Evolutionary conservation across 345 rosid species (phyloP).

Genomic region (Lepidium africanum): DNA sequence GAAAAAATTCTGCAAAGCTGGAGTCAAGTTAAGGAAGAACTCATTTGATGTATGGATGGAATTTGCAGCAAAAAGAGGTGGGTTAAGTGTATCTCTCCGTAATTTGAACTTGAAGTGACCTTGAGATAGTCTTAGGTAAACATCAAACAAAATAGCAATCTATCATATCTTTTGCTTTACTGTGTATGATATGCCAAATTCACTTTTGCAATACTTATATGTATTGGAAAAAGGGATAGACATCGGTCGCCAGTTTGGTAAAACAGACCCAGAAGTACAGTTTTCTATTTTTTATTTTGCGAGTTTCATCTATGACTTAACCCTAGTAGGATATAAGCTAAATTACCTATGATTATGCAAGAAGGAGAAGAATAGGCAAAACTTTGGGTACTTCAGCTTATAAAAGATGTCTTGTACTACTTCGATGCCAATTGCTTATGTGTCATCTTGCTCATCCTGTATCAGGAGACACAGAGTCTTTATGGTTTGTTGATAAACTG

Average conservation of each 20-base stretch:
- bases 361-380: not conserved
- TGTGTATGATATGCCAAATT: not conserved
- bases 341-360: not conserved
- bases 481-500: conserved; percentile 70
- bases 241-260: not conserved
- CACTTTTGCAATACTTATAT: not conserved
- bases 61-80: conserved; percentile 71
- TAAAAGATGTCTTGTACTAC: not conserved
- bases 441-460: not conserved
- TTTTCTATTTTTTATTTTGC: not conserved
- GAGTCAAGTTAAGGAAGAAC: conserved; percentile 57
- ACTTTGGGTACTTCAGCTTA: not conserved
- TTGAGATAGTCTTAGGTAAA: not conserved
- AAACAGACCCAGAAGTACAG: not conserved
- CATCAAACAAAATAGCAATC: not conserved
- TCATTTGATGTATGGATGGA: conserved; percentile 84
- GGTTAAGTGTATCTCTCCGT: not conserved
- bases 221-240: not conserved
- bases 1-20: conserved; percentile 55
- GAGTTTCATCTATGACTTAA: not conserved
- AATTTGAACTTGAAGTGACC: not conserved
- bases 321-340: not conserved
- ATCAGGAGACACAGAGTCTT: conserved; percentile 57
- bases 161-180: not conserved
- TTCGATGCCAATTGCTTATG: not conserved